Evolutionary conservation across 148 eudicot genomes (phyloP).

Genomic region (Pouteria glomerata): DNA sequence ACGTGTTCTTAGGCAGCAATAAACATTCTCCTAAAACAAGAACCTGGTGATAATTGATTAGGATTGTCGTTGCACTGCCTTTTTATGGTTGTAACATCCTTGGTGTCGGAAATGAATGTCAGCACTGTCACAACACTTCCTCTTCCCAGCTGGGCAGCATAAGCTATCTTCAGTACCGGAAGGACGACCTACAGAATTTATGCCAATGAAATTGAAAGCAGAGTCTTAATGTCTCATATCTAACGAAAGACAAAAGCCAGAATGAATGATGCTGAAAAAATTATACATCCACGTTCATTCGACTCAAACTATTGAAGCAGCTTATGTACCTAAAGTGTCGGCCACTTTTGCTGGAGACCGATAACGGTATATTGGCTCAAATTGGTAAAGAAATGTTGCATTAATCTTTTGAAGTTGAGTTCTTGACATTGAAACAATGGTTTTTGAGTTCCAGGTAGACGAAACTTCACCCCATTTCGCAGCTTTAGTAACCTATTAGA

Average conservation of each 20-base stretch:
- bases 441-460: conserved; percentile 15
- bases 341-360: conserved; percentile 15
- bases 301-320: conserved; percentile 3
- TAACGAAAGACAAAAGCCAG: background rate
- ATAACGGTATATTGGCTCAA: conserved; percentile 36
- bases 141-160: conserved; percentile 22
- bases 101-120: background rate
- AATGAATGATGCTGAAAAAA: background rate
- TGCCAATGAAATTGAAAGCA: background rate
- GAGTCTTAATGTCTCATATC: background rate
- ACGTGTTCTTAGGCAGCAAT: background rate
- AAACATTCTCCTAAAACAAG: background rate
- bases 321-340: conserved; percentile 8
- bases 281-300: background rate
- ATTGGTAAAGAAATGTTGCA: conserved; percentile 30
- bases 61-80: conserved; percentile 9
- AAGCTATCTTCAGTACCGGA: conserved; percentile 6
- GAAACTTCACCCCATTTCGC: conserved; percentile 42
- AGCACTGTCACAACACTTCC: conserved; percentile 20
- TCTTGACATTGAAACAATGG: conserved; percentile 17
- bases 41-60: conserved; percentile 22
- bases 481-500: conserved; percentile 35
- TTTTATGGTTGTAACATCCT: conserved; percentile 11
- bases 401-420: conserved; percentile 36
- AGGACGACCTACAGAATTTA: conserved; percentile 14